These are phyloP conservation scores for Pseudocercospora musae DNA, from an alignment of 2,329 filamentous ascomycete species.

Conservation along the genomic window DNA sequence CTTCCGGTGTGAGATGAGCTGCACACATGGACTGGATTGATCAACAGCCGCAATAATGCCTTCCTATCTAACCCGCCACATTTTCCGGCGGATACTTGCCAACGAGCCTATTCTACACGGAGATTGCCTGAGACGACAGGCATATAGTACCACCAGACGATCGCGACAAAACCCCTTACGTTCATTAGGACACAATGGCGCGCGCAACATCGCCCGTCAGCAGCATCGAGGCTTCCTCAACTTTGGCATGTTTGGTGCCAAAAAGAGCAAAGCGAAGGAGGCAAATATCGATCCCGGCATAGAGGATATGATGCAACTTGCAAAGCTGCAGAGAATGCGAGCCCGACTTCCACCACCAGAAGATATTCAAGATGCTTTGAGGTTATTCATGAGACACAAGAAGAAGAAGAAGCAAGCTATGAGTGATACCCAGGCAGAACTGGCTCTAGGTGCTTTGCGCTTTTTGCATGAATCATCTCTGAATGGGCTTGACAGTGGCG, in stretches of 20 bases:
- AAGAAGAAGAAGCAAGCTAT: conserved; percentile 50
- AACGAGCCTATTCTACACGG: conserved; percentile 48
- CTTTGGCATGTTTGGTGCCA: conserved; percentile 56
- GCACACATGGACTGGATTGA: conserved; percentile 1
- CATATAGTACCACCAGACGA: conserved; percentile 13
- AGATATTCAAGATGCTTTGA: conserved; percentile 65
- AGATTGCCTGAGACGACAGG: conserved; percentile 43
- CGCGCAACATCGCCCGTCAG: not conserved
- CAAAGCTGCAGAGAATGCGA: conserved; percentile 59
- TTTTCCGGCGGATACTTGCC: conserved; percentile 57
- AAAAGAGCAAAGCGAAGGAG: conserved; percentile 56
- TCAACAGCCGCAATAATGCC: conserved; percentile 45
- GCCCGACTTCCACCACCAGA: conserved; percentile 61
- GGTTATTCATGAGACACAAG: conserved; percentile 54
- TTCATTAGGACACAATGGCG: conserved; percentile 3
- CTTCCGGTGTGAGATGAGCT: not conserved
- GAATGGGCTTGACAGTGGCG: not conserved
- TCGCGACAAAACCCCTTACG: not conserved
- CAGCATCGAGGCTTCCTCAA: conserved; percentile 59
- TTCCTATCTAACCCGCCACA: conserved; percentile 58
- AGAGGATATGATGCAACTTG: conserved; percentile 66
- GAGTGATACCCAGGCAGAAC: conserved; percentile 65
- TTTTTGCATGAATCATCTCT: conserved; percentile 46
- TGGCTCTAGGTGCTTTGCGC: conserved; percentile 57
- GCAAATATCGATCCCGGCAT: conserved; percentile 68